Evolutionary conservation across 75 land plant genomes (phyloP).

Genomic region (Selaginella moellendorffii): DNA sequence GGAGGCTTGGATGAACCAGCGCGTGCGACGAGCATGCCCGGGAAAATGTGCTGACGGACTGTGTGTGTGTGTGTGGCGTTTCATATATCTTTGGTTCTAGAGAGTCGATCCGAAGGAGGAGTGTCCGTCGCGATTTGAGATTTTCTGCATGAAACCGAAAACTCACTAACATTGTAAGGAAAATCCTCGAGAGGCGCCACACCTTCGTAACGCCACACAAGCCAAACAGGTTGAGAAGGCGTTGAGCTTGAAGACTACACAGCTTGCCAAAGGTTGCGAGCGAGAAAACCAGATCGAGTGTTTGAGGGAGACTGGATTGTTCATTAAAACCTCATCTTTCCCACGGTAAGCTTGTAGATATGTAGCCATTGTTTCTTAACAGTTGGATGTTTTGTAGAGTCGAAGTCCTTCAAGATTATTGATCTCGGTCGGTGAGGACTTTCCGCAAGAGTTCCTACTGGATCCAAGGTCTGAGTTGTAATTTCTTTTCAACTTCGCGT

Average conservation of each 20-base stretch:
- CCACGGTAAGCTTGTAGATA: slow-evolving; percentile 37
- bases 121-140: slow-evolving; percentile 89
- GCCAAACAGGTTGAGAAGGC: slow-evolving; percentile 52
- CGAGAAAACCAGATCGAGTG: slow-evolving; percentile 84
- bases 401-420: slow-evolving; percentile 88
- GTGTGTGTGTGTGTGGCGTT: not conserved
- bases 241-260: slow-evolving; percentile 50
- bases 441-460: slow-evolving; percentile 94
- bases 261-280: slow-evolving; percentile 71
- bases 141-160: slow-evolving; percentile 77
- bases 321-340: slow-evolving; percentile 95
- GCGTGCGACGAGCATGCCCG: slow-evolving; percentile 86
- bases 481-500: not conserved
- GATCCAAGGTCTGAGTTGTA: slow-evolving; percentile 78
- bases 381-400: slow-evolving; percentile 25
- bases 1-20: slow-evolving; percentile 99
- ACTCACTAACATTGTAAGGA: slow-evolving; percentile 57
- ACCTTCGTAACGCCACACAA: not conserved
- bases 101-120: slow-evolving; percentile 25
- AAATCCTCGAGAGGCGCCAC: not conserved
- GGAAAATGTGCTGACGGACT: slow-evolving; percentile 77
- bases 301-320: slow-evolving; percentile 82
- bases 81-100: not conserved
- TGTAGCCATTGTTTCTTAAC: not conserved
- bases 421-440: slow-evolving; percentile 93